These are phyloP conservation scores for Syzygium syzygioides DNA, from an alignment of 441 rosid genomes.

Conservation along the genomic window DNA sequence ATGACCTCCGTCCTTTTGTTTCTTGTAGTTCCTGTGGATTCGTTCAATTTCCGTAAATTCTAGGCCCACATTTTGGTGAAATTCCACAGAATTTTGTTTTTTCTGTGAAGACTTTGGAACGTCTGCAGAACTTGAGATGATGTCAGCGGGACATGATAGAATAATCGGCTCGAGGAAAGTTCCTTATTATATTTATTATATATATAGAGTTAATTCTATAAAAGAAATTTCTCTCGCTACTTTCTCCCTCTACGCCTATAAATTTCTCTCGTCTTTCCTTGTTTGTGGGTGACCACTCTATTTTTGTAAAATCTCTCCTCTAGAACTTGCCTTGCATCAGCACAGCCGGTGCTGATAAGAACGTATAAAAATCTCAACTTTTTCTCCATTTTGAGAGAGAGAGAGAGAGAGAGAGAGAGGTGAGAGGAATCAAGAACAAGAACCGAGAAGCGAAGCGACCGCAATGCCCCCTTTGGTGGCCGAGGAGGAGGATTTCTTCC, in stretches of 20 bases:
- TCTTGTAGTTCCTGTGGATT: too few relatives aligned
- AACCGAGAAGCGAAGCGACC: background rate
- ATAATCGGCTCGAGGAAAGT: too few relatives aligned
- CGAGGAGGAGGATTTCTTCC: background rate
- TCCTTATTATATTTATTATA: too few relatives aligned
- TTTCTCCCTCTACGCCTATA: background rate
- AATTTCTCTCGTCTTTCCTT: background rate
- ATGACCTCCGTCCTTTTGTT: too few relatives aligned
- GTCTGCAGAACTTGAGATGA: too few relatives aligned
- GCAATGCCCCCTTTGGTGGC: background rate
- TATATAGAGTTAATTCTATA: too few relatives aligned
- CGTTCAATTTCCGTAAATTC: too few relatives aligned
- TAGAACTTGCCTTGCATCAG: background rate
- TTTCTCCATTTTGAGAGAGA: background rate
- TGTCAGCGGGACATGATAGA: too few relatives aligned
- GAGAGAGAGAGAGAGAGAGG: background rate
- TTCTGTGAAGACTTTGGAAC: too few relatives aligned
- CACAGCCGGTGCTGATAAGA: background rate
- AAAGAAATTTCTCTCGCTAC: background rate
- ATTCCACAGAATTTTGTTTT: too few relatives aligned
- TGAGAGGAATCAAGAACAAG: background rate
- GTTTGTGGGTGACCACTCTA: background rate
- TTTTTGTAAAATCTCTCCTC: background rate
- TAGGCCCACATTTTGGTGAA: too few relatives aligned
- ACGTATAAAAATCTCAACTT: background rate